phyloP scores from a whole-genome alignment of 495 filamentous ascomycete genomes.

The Tuber microsphaerosporum region DNA sequence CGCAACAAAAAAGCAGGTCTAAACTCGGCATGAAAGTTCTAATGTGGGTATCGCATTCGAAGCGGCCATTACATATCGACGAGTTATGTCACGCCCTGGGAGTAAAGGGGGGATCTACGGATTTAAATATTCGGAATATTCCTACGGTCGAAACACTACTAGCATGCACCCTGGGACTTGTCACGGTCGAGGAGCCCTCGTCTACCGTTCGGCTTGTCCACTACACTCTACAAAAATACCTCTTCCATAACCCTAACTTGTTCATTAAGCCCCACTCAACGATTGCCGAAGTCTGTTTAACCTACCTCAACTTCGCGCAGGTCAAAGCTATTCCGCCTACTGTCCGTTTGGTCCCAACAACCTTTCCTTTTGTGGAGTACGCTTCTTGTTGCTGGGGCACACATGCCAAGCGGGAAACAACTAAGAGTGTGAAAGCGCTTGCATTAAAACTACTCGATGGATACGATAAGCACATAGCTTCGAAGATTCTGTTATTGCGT shows the following conservation, averaged over 20 bases:
- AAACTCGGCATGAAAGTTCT: background rate
- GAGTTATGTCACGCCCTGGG: background rate
- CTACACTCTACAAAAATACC: too few relatives aligned
- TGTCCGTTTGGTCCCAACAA: background rate
- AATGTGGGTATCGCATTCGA: background rate
- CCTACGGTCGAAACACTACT: background rate
- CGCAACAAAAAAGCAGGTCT: too few relatives aligned
- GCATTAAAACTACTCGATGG: too few relatives aligned
- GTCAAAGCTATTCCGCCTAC: background rate
- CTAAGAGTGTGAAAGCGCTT: too few relatives aligned
- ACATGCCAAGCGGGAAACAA: background rate
- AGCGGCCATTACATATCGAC: background rate
- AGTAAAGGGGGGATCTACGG: background rate
- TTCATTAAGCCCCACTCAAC: background rate
- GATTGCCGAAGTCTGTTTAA: background rate
- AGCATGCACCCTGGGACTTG: background rate
- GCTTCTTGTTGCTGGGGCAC: background rate
- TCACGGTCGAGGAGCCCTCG: background rate
- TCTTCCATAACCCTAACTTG: too few relatives aligned
- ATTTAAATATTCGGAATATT: background rate
- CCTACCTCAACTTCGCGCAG: background rate
- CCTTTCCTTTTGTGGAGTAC: background rate
- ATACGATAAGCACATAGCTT: too few relatives aligned
- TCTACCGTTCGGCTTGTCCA: too few relatives aligned
- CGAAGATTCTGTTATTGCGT: too few relatives aligned